Evolutionary conservation across 352 stramenopile genomes (phyloP).

Genomic region (Phytophthora pseudosyringae): DNA sequence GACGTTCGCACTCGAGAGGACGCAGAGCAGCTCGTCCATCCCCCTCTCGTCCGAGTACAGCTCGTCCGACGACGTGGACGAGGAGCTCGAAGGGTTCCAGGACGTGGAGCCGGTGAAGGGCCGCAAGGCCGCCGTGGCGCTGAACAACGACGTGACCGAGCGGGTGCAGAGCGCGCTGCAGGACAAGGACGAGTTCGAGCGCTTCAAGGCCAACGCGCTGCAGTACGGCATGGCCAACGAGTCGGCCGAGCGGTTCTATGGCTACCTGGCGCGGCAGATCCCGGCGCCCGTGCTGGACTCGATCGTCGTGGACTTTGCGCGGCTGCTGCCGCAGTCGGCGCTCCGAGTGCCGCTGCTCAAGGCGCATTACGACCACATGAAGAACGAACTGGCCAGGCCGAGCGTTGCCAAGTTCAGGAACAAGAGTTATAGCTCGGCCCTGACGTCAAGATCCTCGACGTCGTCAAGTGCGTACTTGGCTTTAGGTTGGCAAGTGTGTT

Average conservation of each 20-base stretch:
- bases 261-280: slow-evolving; percentile 67
- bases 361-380: slow-evolving; percentile 64
- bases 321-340: slow-evolving; percentile 63
- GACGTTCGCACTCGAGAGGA: slow-evolving; percentile 49
- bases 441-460: slow-evolving; percentile 32
- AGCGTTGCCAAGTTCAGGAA: slow-evolving; percentile 51
- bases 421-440: slow-evolving; percentile 70
- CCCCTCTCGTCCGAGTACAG: slow-evolving; percentile 50
- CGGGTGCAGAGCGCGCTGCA: slow-evolving; percentile 61
- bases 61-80: slow-evolving; percentile 53
- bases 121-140: slow-evolving; percentile 69
- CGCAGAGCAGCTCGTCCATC: slow-evolving; percentile 51
- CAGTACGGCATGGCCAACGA: slow-evolving; percentile 79
- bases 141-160: slow-evolving; percentile 83
- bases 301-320: slow-evolving; percentile 85
- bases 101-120: slow-evolving; percentile 82
- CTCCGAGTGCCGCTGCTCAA: slow-evolving; percentile 77
- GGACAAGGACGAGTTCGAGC: slow-evolving; percentile 68
- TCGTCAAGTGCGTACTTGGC: slow-evolving; percentile 41
- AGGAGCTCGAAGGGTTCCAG: slow-evolving; percentile 62
- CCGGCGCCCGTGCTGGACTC: slow-evolving; percentile 55
- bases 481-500: neutral
- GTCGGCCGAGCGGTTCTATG: slow-evolving; percentile 67
- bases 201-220: slow-evolving; percentile 80
- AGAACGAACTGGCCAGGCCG: slow-evolving; percentile 32